Base-by-base conservation (phyloP, 305 asterid genomes). In the Euphrasia arctica region DNA sequence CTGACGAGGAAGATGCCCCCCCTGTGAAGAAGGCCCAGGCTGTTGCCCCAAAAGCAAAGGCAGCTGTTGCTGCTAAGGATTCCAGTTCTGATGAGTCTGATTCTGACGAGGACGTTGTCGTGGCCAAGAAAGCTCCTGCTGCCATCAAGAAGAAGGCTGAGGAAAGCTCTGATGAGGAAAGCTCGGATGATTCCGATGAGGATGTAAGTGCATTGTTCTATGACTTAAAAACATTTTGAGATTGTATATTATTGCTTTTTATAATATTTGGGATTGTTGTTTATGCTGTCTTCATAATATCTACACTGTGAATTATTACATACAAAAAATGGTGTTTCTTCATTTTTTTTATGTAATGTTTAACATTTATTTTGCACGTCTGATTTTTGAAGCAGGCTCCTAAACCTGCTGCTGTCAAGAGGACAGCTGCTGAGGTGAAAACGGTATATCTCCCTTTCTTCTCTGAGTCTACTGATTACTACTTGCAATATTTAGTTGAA, bases 101-200 rank as follows among this genome's bases (percentile, higher is more conserved):
- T 73, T 69, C 79, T 8, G 83, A 77, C 31, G 78, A 75, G 61
- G 75, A 71, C 10, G 72, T 18, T 60, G 65, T 67, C 54, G 58
- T 49, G 31, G 50, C 72, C 22, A 72, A 81, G 71, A 74, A 73
- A 48, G 62, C 63, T 41, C 74, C 71, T 13, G 60, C 63, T 14
- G 70, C 66, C 36, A 64, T 64, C 8, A 36, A 51, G 10, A 73
- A 75, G 76, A 75, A 72, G 54, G 74, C 74, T 9, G 85, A 78
- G 31, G 80, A 73, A 10, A 72, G 78, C 54, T 63, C 72, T 34
- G 88, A 77, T 29, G 85, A 78, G 48, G 71, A 55, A 34, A 54
- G 72, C 28, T 56, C 74, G 27, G 79, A 74, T 54, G 75, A 75
- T 15, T 56, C 74, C 14, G 79, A 74, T 54, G 75, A 75, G 15